Percentiles rank a stretch among this genome's conserved stretches.
These are phyloP conservation scores for Candida railenensis DNA, from an alignment of 805 yeast genomes.

Conservation along the genomic window DNA sequence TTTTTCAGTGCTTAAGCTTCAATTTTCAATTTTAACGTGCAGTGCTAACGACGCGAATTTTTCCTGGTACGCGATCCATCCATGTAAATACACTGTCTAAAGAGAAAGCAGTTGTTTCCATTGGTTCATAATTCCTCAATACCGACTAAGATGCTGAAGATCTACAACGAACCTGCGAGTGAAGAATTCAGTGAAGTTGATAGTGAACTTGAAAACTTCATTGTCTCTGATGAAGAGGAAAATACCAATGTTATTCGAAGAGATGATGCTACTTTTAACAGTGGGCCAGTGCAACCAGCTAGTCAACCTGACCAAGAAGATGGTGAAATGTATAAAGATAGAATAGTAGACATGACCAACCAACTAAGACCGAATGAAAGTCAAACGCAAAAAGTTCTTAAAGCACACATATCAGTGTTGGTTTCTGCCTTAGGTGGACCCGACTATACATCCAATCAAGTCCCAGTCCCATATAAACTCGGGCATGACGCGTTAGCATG, in stretches of 20 bases:
- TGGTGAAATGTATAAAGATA: conserved; percentile 17
- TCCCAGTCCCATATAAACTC: conserved; percentile 61
- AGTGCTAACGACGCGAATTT: too few relatives aligned
- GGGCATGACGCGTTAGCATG: conserved; percentile 91
- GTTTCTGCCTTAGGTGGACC: conserved; percentile 91
- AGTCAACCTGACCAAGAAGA: conserved; percentile 7
- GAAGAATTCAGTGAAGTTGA: conserved; percentile 11
- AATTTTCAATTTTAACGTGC: too few relatives aligned
- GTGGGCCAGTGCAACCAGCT: neutral
- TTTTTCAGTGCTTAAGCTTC: too few relatives aligned
- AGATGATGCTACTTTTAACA: conserved; percentile 1
- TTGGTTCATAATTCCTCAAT: too few relatives aligned
- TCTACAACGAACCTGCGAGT: neutral
- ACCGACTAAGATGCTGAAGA: neutral
- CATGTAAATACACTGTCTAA: too few relatives aligned
- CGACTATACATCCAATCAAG: conserved; percentile 54
- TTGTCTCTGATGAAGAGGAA: conserved; percentile 27
- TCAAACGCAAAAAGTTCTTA: conserved; percentile 42
- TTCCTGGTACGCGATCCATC: too few relatives aligned
- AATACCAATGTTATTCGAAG: neutral
- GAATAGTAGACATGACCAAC: conserved; percentile 22
- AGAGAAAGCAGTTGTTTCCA: too few relatives aligned
- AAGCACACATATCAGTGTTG: conserved; percentile 75
- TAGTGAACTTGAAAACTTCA: conserved; percentile 35
- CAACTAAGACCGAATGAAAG: conserved; percentile 31